Conservation (phyloP, 2,329 filamentous ascomycete genomes). For the Whalleya microplaca region DNA sequence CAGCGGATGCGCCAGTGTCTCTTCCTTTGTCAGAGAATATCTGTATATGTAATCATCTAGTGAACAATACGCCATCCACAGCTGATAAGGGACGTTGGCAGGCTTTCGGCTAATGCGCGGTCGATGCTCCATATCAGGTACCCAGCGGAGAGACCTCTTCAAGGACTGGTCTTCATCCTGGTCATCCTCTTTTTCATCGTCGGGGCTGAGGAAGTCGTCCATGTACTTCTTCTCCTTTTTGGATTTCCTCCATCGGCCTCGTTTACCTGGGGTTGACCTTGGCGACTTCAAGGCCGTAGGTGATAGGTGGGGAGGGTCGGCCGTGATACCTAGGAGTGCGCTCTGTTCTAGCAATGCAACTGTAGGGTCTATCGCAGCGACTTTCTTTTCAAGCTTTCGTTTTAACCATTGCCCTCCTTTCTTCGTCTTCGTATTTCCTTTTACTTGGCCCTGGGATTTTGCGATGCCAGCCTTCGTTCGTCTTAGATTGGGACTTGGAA, state of each 20-base stretch:
- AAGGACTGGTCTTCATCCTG: background rate
- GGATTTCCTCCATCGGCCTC: background rate
- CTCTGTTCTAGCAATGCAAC: constrained; percentile 12
- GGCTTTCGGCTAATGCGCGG: constrained; percentile 10
- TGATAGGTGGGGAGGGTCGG: background rate
- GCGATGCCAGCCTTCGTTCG: background rate
- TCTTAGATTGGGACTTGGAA: background rate
- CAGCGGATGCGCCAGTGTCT: constrained; percentile 17
- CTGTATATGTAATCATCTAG: constrained; percentile 26
- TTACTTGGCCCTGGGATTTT: background rate
- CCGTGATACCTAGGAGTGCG: constrained; percentile 3
- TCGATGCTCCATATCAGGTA: constrained; percentile 22
- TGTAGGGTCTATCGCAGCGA: constrained; percentile 5
- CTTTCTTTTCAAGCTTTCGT: constrained; percentile 9
- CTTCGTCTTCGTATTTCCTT: background rate
- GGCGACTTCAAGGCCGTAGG: background rate
- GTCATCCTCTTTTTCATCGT: constrained; percentile 1
- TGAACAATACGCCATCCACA: constrained; percentile 26
- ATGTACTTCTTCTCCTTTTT: constrained; percentile 21
- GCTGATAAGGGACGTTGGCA: constrained; percentile 6
- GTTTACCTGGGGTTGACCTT: constrained; percentile 2
- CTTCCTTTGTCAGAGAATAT: constrained; percentile 14
- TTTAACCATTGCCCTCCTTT: background rate
- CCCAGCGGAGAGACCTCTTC: constrained; percentile 18
- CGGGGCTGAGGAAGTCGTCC: constrained; percentile 19